These are phyloP conservation scores for Russula ochroleuca DNA, from an alignment of 768 basidiomycete genomes.

Conservation along the genomic window DNA sequence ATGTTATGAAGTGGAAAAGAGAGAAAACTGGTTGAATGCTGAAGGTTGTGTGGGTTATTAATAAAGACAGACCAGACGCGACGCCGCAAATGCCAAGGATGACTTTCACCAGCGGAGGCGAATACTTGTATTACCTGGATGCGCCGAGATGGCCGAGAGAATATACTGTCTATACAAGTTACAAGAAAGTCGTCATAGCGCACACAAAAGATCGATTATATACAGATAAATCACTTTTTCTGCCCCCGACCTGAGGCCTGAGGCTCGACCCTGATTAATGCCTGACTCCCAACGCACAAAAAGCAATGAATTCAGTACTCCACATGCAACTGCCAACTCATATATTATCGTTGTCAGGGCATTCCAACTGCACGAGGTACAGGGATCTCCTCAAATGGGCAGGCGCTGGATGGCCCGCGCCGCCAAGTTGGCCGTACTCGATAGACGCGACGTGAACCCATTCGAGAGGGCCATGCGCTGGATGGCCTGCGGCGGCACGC, in stretches of 20 bases:
- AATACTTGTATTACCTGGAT: too few species aligned
- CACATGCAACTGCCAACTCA: neutral
- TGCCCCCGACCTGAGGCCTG: too few species aligned
- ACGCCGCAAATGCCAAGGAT: too few species aligned
- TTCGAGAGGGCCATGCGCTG: conserved; percentile 2
- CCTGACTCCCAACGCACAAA: too few species aligned
- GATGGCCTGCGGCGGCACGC: conserved; percentile 4
- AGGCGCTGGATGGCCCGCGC: conserved; percentile 7
- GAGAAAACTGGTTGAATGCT: neutral
- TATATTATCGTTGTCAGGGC: neutral
- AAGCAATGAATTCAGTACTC: neutral
- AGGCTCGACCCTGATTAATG: too few species aligned
- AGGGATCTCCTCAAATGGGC: neutral
- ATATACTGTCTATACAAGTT: neutral
- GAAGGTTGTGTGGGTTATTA: neutral
- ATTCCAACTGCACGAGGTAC: neutral
- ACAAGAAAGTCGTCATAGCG: neutral
- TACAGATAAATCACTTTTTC: conserved; percentile 1
- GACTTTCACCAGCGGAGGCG: too few species aligned
- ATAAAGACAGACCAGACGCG: neutral
- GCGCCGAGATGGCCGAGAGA: neutral
- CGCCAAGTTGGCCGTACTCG: conserved; percentile 9
- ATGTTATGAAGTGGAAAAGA: neutral
- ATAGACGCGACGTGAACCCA: conserved; percentile 12
- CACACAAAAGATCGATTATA: neutral